These are phyloP conservation scores for Candida arabinofermentans DNA, from an alignment of 805 yeast genomes.

Conservation along the genomic window DNA sequence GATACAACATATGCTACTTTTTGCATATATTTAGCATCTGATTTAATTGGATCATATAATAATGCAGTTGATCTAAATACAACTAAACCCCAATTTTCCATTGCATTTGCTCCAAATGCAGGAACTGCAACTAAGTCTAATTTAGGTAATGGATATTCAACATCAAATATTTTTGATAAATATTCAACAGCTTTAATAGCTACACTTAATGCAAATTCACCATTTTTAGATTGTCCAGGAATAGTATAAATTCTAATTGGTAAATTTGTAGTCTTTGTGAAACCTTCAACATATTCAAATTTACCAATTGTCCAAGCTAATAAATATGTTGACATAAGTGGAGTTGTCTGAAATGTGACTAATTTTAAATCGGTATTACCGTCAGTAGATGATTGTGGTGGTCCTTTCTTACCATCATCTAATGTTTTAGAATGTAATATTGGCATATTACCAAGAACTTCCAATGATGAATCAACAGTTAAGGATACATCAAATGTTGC, in stretches of 20 bases:
- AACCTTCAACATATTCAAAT: slow-evolving; percentile 48
- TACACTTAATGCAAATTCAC: slow-evolving; percentile 42
- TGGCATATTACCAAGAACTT: slow-evolving; percentile 49
- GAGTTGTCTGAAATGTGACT: slow-evolving; percentile 43
- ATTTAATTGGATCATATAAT: slow-evolving; percentile 42
- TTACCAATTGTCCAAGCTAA: slow-evolving; percentile 59
- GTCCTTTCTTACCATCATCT: slow-evolving; percentile 20
- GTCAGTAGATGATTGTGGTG: slow-evolving; percentile 7
- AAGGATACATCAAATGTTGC: slow-evolving; percentile 50
- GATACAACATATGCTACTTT: slow-evolving; percentile 79
- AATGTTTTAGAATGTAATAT: slow-evolving; percentile 16
- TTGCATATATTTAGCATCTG: slow-evolving; percentile 52
- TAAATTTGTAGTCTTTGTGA: slow-evolving; percentile 39
- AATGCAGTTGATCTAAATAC: slow-evolving; percentile 61
- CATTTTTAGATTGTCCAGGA: slow-evolving; percentile 44
- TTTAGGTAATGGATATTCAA: slow-evolving; percentile 74
- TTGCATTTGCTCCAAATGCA: slow-evolving; percentile 78
- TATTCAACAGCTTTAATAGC: slow-evolving; percentile 49
- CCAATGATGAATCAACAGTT: slow-evolving; percentile 30
- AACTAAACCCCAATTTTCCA: slow-evolving; percentile 89
- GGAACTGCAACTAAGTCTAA: slow-evolving; percentile 78
- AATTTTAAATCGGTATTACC: slow-evolving; percentile 10
- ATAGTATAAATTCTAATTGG: slow-evolving; percentile 52
- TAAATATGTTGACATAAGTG: slow-evolving; percentile 52
- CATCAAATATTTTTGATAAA: slow-evolving; percentile 44